Evolutionary conservation across 75 land plant genomes (phyloP), one percentile per base, ranked within the genome.

Genomic region (Chamaecyparis obtusa): DNA sequence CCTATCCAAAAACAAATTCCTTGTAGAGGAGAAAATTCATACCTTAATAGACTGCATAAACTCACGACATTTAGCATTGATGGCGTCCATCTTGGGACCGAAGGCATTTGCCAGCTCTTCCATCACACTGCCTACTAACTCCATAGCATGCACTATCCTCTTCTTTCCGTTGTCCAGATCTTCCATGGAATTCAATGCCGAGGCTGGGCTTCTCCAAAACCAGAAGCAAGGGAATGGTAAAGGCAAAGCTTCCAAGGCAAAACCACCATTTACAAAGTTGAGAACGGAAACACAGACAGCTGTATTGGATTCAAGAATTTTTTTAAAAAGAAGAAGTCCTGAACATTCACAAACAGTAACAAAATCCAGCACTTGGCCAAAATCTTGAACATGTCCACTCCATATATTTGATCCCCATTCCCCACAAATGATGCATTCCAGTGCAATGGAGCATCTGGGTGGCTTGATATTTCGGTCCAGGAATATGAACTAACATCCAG

Each of bases 361-460:
- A 88, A 96, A 96, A 32, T 95, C 94, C 87, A 96, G 56, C 13
- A 93, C 95, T 90, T 96, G 96, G 60, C 97, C 96, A 88, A 96
- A 64, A 96, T 92, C 86, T 95, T 96, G 86, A 95, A 96, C 97
- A 96, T 95, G 81, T 96, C 97, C 33, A 95, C 86, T 35, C 95
- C 96, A 89, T 90, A 96, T 79, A 96, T 91, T 69, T 74, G 81
- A 56, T 89, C 87, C 32, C 90, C 84, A 75, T 94, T 91, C 9
- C 91, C 92, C 19, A 92, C 92, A 90, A 92, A 96, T 32, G 88
- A 90, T 79, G 97, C 95, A 89, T 96, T 93, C 94, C 96, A 94
- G 83, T 96, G 96, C 94, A 96, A 91, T 7, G 97, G 97, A 19
- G 97, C 97, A 93, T 96, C 97, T 32, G 97, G 97, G 81, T 96